phyloP scores from a whole-genome alignment of 202 grass and related monocot genomes.

The Digitaria exilis region DNA sequence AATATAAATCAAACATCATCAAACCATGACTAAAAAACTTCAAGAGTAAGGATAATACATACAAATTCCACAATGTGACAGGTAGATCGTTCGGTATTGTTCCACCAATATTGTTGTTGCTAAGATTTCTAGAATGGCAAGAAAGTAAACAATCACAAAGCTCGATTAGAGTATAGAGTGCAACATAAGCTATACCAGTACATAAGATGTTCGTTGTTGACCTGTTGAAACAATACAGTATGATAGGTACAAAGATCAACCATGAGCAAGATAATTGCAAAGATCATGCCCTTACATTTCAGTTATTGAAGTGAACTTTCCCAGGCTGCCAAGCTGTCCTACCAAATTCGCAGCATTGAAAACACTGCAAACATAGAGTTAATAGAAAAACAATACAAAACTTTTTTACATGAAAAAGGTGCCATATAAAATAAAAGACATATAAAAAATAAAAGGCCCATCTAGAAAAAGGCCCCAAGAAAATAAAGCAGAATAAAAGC shows the following conservation, averaged over 20 bases:
- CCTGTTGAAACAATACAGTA: conserved; percentile 18
- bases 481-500: too few species aligned
- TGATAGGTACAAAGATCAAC: background rate
- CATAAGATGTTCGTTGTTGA: conserved; percentile 10
- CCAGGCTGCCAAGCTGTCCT: conserved; percentile 74
- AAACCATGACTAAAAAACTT: conserved; percentile 28
- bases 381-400: conserved; percentile 49
- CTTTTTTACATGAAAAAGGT: conserved; percentile 14
- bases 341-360: conserved; percentile 76
- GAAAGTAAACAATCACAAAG: conserved; percentile 17
- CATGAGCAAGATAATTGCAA: conserved; percentile 15
- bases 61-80: conserved; percentile 66
- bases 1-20: conserved; percentile 32
- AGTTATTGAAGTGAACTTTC: conserved; percentile 77
- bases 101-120: conserved; percentile 90
- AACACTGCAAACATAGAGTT: conserved; percentile 55
- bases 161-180: conserved; percentile 20
- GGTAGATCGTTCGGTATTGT: conserved; percentile 81
- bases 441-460: too few species aligned
- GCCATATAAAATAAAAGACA: conserved; percentile 25
- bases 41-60: conserved; percentile 39
- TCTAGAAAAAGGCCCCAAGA: too few species aligned
- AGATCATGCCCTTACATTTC: conserved; percentile 63
- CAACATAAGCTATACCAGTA: conserved; percentile 6
- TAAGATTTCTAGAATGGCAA: conserved; percentile 79